phyloP scores from a whole-genome alignment of 805 yeast species.

The Starmerella riodocensis region DNA sequence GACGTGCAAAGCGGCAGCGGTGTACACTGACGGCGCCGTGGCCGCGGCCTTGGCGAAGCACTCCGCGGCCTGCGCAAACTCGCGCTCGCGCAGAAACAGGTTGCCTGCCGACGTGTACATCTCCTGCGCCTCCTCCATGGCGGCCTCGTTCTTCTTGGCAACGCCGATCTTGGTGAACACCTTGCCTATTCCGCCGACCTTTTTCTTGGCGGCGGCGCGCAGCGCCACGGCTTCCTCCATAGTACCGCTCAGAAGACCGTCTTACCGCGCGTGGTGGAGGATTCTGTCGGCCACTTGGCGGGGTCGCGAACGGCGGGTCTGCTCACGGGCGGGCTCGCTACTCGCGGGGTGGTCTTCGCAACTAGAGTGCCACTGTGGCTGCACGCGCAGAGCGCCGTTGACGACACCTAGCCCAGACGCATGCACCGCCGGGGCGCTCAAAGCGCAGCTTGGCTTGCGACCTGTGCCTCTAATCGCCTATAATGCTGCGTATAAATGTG shows the following conservation, averaged over 20 bases:
- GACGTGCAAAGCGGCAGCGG: conserved; percentile 8
- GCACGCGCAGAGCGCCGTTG: too few species aligned
- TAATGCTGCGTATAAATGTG: too few species aligned
- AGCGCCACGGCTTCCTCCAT: conserved; percentile 18
- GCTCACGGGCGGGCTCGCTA: too few species aligned
- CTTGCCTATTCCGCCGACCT: background rate
- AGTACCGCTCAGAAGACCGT: background rate
- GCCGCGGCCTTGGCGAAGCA: conserved; percentile 11
- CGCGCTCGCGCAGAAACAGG: conserved; percentile 4
- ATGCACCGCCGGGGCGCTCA: too few species aligned
- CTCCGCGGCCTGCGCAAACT: conserved; percentile 15
- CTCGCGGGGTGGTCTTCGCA: too few species aligned
- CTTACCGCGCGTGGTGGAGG: background rate
- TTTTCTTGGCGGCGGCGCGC: conserved; percentile 13
- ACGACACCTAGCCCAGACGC: too few species aligned
- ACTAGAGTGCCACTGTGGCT: too few species aligned
- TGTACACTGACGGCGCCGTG: conserved; percentile 8
- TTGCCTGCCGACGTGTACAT: conserved; percentile 12
- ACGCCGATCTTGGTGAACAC: conserved; percentile 8
- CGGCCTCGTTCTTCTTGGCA: background rate
- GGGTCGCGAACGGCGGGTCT: too few species aligned
- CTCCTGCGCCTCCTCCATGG: conserved; percentile 9
- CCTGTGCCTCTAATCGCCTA: too few species aligned
- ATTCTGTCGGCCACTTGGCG: too few species aligned
- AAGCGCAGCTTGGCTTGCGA: too few species aligned